These are phyloP conservation scores for Pseudoneurospora amorphoporcata DNA, from an alignment of 495 filamentous ascomycete species.

Conservation along the genomic window DNA sequence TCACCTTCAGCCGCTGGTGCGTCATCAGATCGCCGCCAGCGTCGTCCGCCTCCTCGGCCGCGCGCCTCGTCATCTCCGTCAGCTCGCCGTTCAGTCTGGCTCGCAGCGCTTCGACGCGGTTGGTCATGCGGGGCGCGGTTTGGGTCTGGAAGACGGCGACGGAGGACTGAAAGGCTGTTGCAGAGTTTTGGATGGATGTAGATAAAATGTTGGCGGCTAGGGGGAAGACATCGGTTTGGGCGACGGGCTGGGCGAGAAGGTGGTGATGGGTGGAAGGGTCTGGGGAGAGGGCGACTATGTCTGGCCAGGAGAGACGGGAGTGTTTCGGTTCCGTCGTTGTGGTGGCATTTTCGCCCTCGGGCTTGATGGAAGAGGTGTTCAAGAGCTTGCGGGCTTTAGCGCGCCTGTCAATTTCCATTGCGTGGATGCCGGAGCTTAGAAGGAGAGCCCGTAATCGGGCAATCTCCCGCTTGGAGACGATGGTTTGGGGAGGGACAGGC, in stretches of 20 bases:
- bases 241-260: slow-evolving; percentile 35
- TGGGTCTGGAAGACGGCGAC: slow-evolving; percentile 31
- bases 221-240: slow-evolving; percentile 54
- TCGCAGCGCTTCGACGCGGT: slow-evolving; percentile 27
- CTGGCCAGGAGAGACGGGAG: slow-evolving; percentile 17
- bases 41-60: slow-evolving; percentile 66
- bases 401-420: slow-evolving; percentile 61
- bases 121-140: slow-evolving; percentile 23
- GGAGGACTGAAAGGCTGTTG: slow-evolving; percentile 42
- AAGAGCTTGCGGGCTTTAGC: slow-evolving; percentile 38
- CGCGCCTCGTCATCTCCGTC: slow-evolving; percentile 47
- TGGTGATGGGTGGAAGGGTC: slow-evolving; percentile 8
- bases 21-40: slow-evolving; percentile 64
- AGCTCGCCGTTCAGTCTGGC: slow-evolving; percentile 27
- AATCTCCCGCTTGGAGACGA: slow-evolving; percentile 53
- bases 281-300: slow-evolving; percentile 23
- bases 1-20: slow-evolving; percentile 62
- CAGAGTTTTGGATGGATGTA: slow-evolving; percentile 43
- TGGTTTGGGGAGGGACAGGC: slow-evolving; percentile 21
- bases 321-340: neutral
- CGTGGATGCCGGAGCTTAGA: slow-evolving; percentile 76
- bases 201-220: slow-evolving; percentile 57
- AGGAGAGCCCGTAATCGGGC: slow-evolving; percentile 64
- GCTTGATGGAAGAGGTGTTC: neutral
- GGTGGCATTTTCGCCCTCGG: slow-evolving; percentile 1